Conservation (phyloP, 257 asterid genomes). For the Solanum chaucha region DNA sequence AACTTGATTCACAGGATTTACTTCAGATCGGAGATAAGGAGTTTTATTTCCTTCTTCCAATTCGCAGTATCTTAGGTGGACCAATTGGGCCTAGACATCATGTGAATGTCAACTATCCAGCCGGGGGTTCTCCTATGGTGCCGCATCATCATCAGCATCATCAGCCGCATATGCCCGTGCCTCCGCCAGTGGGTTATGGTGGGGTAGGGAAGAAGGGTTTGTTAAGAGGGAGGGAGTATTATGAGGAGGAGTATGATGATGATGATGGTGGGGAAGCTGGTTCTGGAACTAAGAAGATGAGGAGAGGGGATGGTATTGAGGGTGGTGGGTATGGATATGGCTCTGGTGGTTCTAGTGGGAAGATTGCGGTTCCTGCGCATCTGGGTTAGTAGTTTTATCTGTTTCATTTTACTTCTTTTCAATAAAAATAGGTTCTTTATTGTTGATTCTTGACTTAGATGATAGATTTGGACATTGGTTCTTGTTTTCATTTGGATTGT, state of each 20-base stretch:
- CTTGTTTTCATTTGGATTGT: not conserved
- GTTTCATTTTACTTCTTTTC: not conserved
- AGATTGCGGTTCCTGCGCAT: slow-evolving; percentile 44
- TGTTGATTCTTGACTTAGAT: not conserved
- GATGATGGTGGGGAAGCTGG: slow-evolving; percentile 51
- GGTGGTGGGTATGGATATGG: slow-evolving; percentile 59
- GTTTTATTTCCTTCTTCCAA: slow-evolving; percentile 73
- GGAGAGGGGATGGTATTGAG: slow-evolving; percentile 47
- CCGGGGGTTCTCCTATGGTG: slow-evolving; percentile 9
- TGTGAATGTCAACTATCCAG: slow-evolving; percentile 24
- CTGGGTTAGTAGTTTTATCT: slow-evolving; percentile 33
- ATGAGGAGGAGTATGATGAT: slow-evolving; percentile 57
- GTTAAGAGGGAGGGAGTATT: slow-evolving; percentile 49
- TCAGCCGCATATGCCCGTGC: slow-evolving; percentile 38
- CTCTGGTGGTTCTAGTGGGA: slow-evolving; percentile 41
- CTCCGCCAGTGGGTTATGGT: slow-evolving; percentile 18
- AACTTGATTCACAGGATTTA: slow-evolving; percentile 93
- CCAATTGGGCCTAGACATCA: slow-evolving; percentile 67
- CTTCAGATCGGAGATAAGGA: slow-evolving; percentile 93
- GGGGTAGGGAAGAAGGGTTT: slow-evolving; percentile 56
- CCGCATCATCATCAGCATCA: slow-evolving; percentile 17
- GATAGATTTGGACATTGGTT: not conserved
- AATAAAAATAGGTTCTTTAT: not conserved
- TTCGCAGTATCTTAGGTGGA: slow-evolving; percentile 86
- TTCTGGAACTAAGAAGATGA: slow-evolving; percentile 34